phyloP scores from a whole-genome alignment of 495 filamentous ascomycete species.

The Penicillium atrosanguineum region DNA sequence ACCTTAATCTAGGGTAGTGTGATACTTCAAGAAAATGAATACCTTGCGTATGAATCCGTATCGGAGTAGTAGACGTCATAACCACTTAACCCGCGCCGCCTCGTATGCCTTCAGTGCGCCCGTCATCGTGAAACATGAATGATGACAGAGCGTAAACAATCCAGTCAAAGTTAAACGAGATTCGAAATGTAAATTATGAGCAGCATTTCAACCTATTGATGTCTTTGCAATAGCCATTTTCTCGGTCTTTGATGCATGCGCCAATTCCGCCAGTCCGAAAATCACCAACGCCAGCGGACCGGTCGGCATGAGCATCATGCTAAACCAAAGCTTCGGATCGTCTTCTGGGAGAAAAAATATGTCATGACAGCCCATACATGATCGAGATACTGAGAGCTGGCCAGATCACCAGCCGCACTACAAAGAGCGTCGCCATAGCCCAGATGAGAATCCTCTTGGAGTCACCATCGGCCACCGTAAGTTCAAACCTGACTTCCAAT shows the following conservation, averaged over 20 bases:
- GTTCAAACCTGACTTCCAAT: too few species aligned
- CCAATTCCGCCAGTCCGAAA: conserved; percentile 64
- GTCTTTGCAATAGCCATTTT: conserved; percentile 72
- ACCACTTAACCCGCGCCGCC: conserved; percentile 16
- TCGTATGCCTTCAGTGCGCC: conserved; percentile 51
- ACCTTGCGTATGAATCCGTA: neutral
- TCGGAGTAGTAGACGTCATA: conserved; percentile 10
- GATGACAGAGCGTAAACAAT: conserved; percentile 53
- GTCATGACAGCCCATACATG: conserved; percentile 60
- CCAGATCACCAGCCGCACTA: conserved; percentile 65
- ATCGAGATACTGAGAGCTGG: conserved; percentile 57
- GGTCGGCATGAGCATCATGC: conserved; percentile 73
- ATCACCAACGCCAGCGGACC: conserved; percentile 72
- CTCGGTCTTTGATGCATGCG: conserved; percentile 52
- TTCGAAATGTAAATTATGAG: neutral
- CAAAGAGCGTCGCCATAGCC: conserved; percentile 50
- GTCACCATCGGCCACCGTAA: too few species aligned
- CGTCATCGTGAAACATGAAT: conserved; percentile 50
- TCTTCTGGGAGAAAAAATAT: conserved; percentile 51
- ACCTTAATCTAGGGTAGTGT: neutral
- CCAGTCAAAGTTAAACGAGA: conserved; percentile 19
- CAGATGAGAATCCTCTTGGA: too few species aligned
- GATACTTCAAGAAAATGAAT: neutral
- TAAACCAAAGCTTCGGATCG: conserved; percentile 76
- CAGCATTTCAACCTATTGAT: conserved; percentile 49